Percentiles rank a stretch among this genome's conserved stretches.
Conservation (phyloP, 805 yeast species). For the Hanseniaspora guilliermondii region DNA sequence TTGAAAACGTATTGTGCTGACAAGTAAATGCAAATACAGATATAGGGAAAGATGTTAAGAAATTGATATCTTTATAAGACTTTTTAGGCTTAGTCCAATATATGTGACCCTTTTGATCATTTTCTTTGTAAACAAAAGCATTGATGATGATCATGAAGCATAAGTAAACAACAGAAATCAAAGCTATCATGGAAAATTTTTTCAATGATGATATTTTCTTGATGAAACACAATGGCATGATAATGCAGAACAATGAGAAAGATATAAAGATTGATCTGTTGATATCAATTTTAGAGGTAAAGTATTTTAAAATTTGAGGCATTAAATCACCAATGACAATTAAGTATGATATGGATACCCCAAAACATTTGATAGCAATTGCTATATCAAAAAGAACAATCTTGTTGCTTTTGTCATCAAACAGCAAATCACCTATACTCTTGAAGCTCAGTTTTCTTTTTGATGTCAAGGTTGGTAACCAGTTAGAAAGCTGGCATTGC, state of each 20-base stretch:
- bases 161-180: slow-evolving; percentile 68
- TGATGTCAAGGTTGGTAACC: slow-evolving; percentile 55
- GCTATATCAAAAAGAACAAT: slow-evolving; percentile 52
- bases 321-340: slow-evolving; percentile 60
- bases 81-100: slow-evolving; percentile 37
- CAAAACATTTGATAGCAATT: slow-evolving; percentile 59
- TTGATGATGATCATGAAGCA: slow-evolving; percentile 64
- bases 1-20: slow-evolving; percentile 87
- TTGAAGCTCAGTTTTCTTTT: slow-evolving; percentile 41
- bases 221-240: slow-evolving; percentile 50
- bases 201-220: slow-evolving; percentile 69
- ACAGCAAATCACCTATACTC: slow-evolving; percentile 49
- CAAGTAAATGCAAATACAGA: slow-evolving; percentile 91
- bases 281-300: slow-evolving; percentile 27
- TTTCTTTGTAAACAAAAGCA: slow-evolving; percentile 29
- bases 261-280: slow-evolving; percentile 31
- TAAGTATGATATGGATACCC: slow-evolving; percentile 54
- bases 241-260: slow-evolving; percentile 36
- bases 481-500: slow-evolving; percentile 12
- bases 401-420: slow-evolving; percentile 50
- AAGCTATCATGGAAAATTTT: slow-evolving; percentile 73
- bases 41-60: slow-evolving; percentile 74
- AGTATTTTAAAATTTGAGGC: slow-evolving; percentile 35
- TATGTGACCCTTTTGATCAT: slow-evolving; percentile 36
- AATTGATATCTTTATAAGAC: slow-evolving; percentile 25